Base-by-base conservation (phyloP, 2,329 filamentous ascomycete species). In the Clonostachys rhizophaga region DNA sequence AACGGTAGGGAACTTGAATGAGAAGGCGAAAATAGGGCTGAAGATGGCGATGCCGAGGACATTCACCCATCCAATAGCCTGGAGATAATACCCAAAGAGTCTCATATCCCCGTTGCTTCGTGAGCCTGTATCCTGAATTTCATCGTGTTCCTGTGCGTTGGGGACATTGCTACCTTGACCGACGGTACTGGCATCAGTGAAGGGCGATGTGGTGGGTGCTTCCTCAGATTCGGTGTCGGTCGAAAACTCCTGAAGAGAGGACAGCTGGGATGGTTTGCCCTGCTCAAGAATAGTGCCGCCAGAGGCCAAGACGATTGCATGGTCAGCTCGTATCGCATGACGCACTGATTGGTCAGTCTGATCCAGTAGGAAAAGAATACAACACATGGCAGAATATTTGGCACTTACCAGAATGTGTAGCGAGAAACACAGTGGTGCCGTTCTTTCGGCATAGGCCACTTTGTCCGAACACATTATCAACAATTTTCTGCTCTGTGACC, bases 211-310 rank as follows among this genome's bases (percentile, higher is more conserved):
- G 9, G 24, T 9, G 8, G 24, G 8, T 30, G 24, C 2, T 30
- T 30, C 24, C 24, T 30, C 24, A 10, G 24, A 30, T 30, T 30
- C 24, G 9, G 24, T 30, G 24, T 30, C 24, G 9, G 8, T 30
- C 24, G 24, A 30, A 30, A 30, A 30, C 24, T 30, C 24, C 9
- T 9, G 9, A 30, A 30, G 24, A 10, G 8, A 30, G 24, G 24
- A 30, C 5, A 30, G 9, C 36, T 39, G 36, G 0, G 47, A 14
- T 42, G 63, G 64, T 5, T 41, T 46, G 0, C 65, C 64, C 35
- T 78, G 66, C 36, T 79, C 73, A 1, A 69, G 56, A 2, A 78
- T 49, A 0, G 54, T 62, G 0, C 74, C 74, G 9, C 67, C 64
- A 1, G 53, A 35, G 0, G 64, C 66, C 0, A 80, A 64, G 0